phyloP scores from a whole-genome alignment of 441 rosid species.

The Jatropha multifida region DNA sequence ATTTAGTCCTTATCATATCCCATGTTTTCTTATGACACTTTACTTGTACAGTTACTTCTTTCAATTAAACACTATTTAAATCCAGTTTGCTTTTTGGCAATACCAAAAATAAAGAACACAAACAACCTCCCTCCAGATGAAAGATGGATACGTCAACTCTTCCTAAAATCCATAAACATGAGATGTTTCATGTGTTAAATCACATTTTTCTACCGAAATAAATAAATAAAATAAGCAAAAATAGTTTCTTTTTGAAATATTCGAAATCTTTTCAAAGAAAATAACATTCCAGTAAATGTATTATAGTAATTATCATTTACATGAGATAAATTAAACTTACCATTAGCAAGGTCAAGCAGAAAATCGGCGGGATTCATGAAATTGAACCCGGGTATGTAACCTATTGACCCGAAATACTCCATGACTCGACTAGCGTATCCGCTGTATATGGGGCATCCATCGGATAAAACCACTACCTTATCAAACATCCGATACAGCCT shows the following conservation, averaged over 20 bases:
- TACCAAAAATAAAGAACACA: not conserved
- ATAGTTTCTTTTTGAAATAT: too few relatives aligned
- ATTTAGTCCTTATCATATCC: conserved; percentile 35
- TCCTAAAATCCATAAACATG: too few relatives aligned
- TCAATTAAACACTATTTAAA: not conserved
- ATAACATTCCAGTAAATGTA: too few relatives aligned
- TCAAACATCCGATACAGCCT: conserved; percentile 78
- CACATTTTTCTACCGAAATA: too few relatives aligned
- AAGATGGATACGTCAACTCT: too few relatives aligned
- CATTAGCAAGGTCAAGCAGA: conserved; percentile 90
- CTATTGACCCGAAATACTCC: conserved; percentile 70
- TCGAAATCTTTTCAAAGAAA: too few relatives aligned
- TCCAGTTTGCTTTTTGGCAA: not conserved
- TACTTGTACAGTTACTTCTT: not conserved
- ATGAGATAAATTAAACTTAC: conserved; percentile 31
- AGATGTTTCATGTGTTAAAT: too few relatives aligned
- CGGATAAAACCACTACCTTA: conserved; percentile 71
- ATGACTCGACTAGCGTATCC: conserved; percentile 60
- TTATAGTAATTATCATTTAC: not conserved
- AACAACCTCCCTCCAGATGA: too few relatives aligned
- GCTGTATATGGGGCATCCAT: conserved; percentile 69
- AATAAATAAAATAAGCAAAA: too few relatives aligned
- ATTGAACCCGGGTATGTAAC: conserved; percentile 53
- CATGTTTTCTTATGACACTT: conserved; percentile 35
- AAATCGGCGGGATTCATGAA: conserved; percentile 86